Evolutionary conservation across 306 rosid species (phyloP).

Genomic region (Inga laurina): DNA sequence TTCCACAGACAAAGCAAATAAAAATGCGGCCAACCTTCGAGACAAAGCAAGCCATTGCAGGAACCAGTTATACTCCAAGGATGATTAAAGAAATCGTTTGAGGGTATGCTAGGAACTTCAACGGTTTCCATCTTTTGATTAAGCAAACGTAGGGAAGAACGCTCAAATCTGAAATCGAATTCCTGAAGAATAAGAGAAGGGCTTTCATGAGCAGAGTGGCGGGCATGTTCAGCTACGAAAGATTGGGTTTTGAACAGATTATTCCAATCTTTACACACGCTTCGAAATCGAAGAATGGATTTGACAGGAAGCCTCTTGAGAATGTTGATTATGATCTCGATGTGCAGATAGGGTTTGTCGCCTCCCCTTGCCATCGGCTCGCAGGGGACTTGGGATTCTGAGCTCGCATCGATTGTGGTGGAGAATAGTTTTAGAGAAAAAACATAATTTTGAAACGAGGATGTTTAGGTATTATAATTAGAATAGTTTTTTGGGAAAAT

Average conservation of each 20-base stretch:
- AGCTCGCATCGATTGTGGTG: no score
- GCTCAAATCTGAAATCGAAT: background rate
- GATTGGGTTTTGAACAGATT: background rate
- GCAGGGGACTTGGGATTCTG: background rate
- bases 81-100: background rate
- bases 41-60: no score
- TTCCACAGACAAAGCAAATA: no score
- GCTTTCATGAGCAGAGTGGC: background rate
- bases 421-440: no score
- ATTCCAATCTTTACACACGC: background rate
- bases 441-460: no score
- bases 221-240: background rate
- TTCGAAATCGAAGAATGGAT: background rate
- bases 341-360: background rate
- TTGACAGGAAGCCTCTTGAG: background rate
- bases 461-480: no score
- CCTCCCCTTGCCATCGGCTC: background rate
- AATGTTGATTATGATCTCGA: background rate
- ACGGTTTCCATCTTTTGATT: background rate
- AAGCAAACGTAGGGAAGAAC: background rate
- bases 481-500: no score
- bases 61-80: background rate
- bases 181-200: background rate
- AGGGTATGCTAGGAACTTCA: background rate
- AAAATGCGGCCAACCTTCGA: rapidly evolving